Percentiles rank a stretch among this genome's conserved stretches.
phyloP scores from a whole-genome alignment of 176 grass and related monocot genomes.

The Lolium rigidum region DNA sequence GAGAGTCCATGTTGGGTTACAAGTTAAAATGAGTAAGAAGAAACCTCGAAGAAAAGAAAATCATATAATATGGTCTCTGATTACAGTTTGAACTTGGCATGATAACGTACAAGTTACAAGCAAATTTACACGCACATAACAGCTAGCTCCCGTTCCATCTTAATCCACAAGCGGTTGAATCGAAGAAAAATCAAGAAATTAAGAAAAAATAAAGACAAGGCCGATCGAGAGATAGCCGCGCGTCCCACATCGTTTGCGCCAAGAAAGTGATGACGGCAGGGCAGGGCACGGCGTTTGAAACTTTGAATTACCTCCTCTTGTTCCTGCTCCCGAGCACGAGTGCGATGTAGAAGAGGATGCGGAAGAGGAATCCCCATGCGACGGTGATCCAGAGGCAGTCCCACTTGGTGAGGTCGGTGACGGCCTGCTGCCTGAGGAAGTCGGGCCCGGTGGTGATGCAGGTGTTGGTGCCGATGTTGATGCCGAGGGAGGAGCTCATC shows the following conservation, averaged over 20 bases:
- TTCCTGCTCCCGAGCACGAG: slow-evolving; percentile 87
- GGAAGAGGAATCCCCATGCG: slow-evolving; percentile 88
- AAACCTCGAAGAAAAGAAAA: neutral
- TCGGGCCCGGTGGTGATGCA: slow-evolving; percentile 84
- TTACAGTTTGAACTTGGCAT: slow-evolving; percentile 37
- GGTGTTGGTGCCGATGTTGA: slow-evolving; percentile 58
- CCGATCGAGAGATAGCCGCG: neutral
- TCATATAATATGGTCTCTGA: neutral
- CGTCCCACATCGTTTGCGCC: neutral
- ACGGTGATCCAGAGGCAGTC: slow-evolving; percentile 93
- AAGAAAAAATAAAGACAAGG: slow-evolving; percentile 1
- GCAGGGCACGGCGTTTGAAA: too few species aligned
- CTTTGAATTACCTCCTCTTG: slow-evolving; percentile 66
- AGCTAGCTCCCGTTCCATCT: neutral
- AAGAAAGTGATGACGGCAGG: neutral
- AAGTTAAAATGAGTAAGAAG: neutral
- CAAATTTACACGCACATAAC: slow-evolving; percentile 33
- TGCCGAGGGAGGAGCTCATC: slow-evolving; percentile 68
- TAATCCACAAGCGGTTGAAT: slow-evolving; percentile 26
- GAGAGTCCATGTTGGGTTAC: neutral
- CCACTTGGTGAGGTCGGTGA: slow-evolving; percentile 89
- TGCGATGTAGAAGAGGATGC: slow-evolving; percentile 84
- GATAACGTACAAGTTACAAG: slow-evolving; percentile 36
- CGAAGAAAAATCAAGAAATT: neutral
- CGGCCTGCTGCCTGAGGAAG: slow-evolving; percentile 76